A percentile compares a stretch with the other conserved stretches of the same genome.
phyloP scores from a whole-genome alignment of 306 rosid species.

The Medicago ruthenica region DNA sequence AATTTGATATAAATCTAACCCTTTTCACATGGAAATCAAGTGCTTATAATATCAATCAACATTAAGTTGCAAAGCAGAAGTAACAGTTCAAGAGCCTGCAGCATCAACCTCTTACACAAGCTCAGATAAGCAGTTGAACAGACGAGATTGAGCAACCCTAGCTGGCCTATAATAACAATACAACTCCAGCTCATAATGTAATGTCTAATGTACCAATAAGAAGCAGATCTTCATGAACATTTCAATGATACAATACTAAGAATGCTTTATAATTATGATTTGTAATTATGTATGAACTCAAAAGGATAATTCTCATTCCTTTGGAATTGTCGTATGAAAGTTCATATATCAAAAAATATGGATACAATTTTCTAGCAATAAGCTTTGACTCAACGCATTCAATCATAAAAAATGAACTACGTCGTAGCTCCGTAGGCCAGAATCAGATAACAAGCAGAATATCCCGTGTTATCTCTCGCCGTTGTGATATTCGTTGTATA shows the following conservation, averaged over 20 bases:
- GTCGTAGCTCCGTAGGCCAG: slow-evolving; percentile 33
- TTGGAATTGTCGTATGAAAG: slow-evolving; percentile 34
- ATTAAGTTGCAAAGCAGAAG: not conserved
- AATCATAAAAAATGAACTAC: slow-evolving; percentile 35
- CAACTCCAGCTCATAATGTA: not conserved
- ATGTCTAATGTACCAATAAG: not conserved
- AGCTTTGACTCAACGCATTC: slow-evolving; percentile 31
- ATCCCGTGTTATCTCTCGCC: slow-evolving; percentile 23
- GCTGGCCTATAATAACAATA: slow-evolving; percentile 15
- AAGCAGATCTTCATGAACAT: not conserved
- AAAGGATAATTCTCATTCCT: slow-evolving; percentile 31
- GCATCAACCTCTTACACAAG: not conserved
- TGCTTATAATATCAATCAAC: slow-evolving; percentile 20
- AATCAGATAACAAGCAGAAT: slow-evolving; percentile 8
- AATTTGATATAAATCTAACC: not conserved
- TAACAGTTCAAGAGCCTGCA: not conserved
- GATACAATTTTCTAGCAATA: slow-evolving; percentile 28
- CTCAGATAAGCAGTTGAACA: not conserved
- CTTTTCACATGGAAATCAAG: not conserved
- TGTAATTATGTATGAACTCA: slow-evolving; percentile 13
- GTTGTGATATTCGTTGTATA: slow-evolving; percentile 36
- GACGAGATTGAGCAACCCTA: slow-evolving; percentile 9
- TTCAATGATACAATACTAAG: not conserved
- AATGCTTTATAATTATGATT: not conserved
- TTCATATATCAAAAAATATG: slow-evolving; percentile 33